Conservation (phyloP, 2,329 filamentous ascomycete genomes). For the Curvularia eragrostidis region DNA sequence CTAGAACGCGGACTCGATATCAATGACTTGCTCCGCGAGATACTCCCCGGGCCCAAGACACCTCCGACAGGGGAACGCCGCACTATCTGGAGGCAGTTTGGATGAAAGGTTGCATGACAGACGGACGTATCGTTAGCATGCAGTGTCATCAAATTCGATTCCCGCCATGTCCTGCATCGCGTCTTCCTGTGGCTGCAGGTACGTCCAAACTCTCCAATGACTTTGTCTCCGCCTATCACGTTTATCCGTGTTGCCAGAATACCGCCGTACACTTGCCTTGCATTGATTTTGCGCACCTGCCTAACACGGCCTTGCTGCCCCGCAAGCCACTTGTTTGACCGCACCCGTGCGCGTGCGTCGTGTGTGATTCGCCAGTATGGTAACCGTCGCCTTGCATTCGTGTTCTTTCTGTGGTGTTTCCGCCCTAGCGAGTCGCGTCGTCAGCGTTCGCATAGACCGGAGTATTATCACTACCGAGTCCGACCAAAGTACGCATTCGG, state of each 20-base stretch:
- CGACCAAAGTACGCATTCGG: too few species aligned
- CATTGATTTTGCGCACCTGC: slow-evolving; percentile 22
- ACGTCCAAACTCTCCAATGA: slow-evolving; percentile 17
- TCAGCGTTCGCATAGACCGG: too few species aligned
- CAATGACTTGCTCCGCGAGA: slow-evolving; percentile 55
- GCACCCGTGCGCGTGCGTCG: slow-evolving; percentile 16
- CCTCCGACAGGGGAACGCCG: slow-evolving; percentile 32
- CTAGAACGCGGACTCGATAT: slow-evolving; percentile 53
- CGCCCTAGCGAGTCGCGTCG: too few species aligned
- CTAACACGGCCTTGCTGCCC: slow-evolving; percentile 23
- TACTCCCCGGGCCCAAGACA: slow-evolving; percentile 51
- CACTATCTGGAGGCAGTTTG: slow-evolving; percentile 42
- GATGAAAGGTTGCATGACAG: slow-evolving; percentile 20
- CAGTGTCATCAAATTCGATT: slow-evolving; percentile 7
- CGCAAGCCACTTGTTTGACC: slow-evolving; percentile 18
- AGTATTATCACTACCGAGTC: too few species aligned
- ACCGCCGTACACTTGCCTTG: slow-evolving; percentile 6
- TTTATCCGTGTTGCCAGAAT: slow-evolving; percentile 1
- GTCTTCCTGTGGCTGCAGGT: slow-evolving; percentile 13
- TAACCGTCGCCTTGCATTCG: too few species aligned
- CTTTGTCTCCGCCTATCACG: slow-evolving; percentile 5
- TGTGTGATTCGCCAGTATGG: slow-evolving; percentile 11
- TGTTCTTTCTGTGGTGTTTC: too few species aligned
- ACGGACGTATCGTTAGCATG: not conserved
- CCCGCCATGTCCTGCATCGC: slow-evolving; percentile 3